Percentiles rank a stretch among this genome's conserved stretches.
phyloP scores from a whole-genome alignment of 2,329 filamentous ascomycete species.

The Ascochyta pisi region DNA sequence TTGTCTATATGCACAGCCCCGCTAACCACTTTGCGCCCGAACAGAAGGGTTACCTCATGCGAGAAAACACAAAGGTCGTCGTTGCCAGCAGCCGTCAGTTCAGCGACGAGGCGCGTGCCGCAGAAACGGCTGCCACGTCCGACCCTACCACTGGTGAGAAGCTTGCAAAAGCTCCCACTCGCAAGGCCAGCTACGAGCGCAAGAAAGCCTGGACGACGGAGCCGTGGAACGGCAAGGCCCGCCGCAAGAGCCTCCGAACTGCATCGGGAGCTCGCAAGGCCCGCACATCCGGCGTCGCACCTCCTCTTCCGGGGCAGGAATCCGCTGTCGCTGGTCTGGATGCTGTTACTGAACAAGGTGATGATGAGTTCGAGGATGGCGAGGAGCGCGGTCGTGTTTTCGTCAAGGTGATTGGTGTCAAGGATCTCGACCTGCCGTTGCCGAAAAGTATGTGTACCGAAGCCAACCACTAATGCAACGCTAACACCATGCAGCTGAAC shows the following conservation, averaged over 20 bases:
- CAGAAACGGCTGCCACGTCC: conserved; percentile 45
- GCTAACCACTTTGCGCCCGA: conserved; percentile 59
- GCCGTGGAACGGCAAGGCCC: conserved; percentile 87
- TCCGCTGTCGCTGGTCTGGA: conserved; percentile 74
- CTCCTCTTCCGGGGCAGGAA: conserved; percentile 85
- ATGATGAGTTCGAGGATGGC: conserved; percentile 73
- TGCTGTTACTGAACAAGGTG: conserved; percentile 73
- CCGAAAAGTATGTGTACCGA: conserved; percentile 75
- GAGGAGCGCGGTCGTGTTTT: conserved; percentile 90
- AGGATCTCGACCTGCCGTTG: conserved; percentile 89
- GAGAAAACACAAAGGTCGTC: conserved; percentile 96
- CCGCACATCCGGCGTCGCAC: conserved; percentile 67
- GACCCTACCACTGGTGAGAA: conserved; percentile 30
- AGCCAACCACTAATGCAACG: neutral
- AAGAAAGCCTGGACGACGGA: conserved; percentile 92
- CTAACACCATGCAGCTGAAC: conserved; percentile 68
- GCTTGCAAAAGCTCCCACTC: conserved; percentile 71
- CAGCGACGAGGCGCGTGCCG: conserved; percentile 67
- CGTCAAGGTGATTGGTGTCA: conserved; percentile 98
- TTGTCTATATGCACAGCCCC: conserved; percentile 39
- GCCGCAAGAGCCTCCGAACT: conserved; percentile 69
- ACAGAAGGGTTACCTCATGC: conserved; percentile 98
- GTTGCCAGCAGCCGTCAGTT: conserved; percentile 76
- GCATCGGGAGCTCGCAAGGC: conserved; percentile 67
- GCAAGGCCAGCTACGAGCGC: conserved; percentile 73